phyloP scores from a whole-genome alignment of 2,329 filamentous ascomycete species.

The Aspergillus sp. region DNA sequence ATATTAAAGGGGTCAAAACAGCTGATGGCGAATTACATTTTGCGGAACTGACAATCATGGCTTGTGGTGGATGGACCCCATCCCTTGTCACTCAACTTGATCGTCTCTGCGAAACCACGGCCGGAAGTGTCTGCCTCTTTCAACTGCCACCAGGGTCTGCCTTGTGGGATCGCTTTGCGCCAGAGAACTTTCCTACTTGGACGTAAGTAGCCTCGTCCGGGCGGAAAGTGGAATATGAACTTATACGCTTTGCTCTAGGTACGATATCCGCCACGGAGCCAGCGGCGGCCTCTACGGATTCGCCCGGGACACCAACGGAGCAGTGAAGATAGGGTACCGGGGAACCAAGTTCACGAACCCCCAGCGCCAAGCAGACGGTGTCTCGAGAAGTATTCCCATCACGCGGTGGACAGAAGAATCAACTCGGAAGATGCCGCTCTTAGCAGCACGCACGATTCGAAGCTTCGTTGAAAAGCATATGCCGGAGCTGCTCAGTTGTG shows the following conservation, averaged over 20 bases:
- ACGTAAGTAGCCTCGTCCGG: slow-evolving; percentile 21
- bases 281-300: slow-evolving; percentile 52
- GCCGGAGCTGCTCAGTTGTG: slow-evolving; percentile 42
- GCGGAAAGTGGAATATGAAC: too few relatives aligned
- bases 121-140: slow-evolving; percentile 47
- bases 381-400: slow-evolving; percentile 41
- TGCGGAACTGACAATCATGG: slow-evolving; percentile 39
- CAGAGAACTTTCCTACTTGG: slow-evolving; percentile 50
- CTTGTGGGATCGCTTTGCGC: slow-evolving; percentile 43
- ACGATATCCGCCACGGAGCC: slow-evolving; percentile 33
- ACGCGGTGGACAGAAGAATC: slow-evolving; percentile 36
- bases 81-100: slow-evolving; percentile 42
- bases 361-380: slow-evolving; percentile 34
- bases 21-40: slow-evolving; percentile 36
- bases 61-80: slow-evolving; percentile 49
- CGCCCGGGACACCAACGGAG: slow-evolving; percentile 42
- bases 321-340: slow-evolving; percentile 53
- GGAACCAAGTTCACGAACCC: slow-evolving; percentile 54
- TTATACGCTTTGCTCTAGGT: too few relatives aligned
- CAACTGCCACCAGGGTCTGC: slow-evolving; percentile 40
- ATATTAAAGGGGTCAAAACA: slow-evolving; percentile 41
- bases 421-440: slow-evolving; percentile 24
- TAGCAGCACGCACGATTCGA: slow-evolving; percentile 28
- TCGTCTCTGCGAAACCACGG: slow-evolving; percentile 50
- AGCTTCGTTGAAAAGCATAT: slow-evolving; percentile 42